Evolutionary conservation across 352 stramenopile genomes (phyloP).

Genomic region (Pythium pyrilobum): DNA sequence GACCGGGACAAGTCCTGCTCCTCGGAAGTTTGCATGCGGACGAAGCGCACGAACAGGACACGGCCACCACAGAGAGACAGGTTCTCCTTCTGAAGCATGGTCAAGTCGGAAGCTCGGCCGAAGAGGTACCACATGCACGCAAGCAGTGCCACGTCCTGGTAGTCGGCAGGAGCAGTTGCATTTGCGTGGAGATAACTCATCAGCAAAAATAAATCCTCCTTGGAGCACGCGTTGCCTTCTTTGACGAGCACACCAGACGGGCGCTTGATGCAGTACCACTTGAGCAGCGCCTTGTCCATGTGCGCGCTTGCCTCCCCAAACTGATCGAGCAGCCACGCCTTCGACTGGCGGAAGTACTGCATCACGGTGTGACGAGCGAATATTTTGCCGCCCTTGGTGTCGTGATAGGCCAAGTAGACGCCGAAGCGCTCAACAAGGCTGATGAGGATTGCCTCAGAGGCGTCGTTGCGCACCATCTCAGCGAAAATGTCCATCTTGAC

Average conservation of each 20-base stretch:
- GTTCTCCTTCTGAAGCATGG: slow-evolving; percentile 12
- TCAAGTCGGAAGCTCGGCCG: slow-evolving; percentile 14
- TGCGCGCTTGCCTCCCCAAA: slow-evolving; percentile 8
- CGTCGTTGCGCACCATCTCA: neutral
- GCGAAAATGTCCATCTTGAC: neutral
- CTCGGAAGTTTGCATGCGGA: slow-evolving; percentile 20
- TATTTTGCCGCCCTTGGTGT: neutral
- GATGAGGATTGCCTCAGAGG: slow-evolving; percentile 2
- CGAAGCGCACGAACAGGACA: slow-evolving; percentile 17
- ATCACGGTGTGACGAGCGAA: slow-evolving; percentile 4
- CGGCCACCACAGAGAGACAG: slow-evolving; percentile 12
- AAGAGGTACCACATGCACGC: slow-evolving; percentile 19
- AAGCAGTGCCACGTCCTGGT: slow-evolving; percentile 18
- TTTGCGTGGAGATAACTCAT: slow-evolving; percentile 3
- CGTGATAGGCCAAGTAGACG: slow-evolving; percentile 12
- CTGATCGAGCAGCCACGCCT: slow-evolving; percentile 15
- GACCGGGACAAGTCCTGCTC: slow-evolving; percentile 21
- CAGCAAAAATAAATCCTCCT: slow-evolving; percentile 2
- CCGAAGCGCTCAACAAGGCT: slow-evolving; percentile 23
- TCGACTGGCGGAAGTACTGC: slow-evolving; percentile 17
- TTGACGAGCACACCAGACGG: neutral
- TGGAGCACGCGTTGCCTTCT: slow-evolving; percentile 6
- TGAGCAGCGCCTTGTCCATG: slow-evolving; percentile 4
- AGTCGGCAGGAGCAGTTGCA: neutral
- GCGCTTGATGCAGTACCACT: neutral